These are phyloP conservation scores for Blastobotrys buckinghamii DNA, from an alignment of 1,139 yeast genomes.

Conservation along the genomic window DNA sequence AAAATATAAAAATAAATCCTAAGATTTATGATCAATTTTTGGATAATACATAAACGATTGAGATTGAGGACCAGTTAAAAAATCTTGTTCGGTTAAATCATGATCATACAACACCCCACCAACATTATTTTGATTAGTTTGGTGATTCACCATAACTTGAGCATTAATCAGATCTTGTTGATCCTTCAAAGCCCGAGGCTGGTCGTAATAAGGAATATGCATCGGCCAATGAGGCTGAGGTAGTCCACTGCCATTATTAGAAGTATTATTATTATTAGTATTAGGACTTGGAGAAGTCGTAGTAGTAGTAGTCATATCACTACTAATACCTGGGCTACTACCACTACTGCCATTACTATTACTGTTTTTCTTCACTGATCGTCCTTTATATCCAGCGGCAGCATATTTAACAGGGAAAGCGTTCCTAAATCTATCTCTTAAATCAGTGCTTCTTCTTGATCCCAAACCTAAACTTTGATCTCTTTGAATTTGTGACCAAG, in stretches of 20 bases:
- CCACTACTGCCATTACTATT: neutral
- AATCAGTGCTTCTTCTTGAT: conserved; percentile 39
- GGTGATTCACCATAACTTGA: too few species aligned
- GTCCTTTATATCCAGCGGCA: conserved; percentile 41
- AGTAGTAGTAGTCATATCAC: too few species aligned
- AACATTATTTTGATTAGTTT: too few species aligned
- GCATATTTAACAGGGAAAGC: conserved; percentile 41
- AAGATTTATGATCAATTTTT: neutral
- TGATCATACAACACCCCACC: neutral
- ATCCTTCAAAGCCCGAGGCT: too few species aligned
- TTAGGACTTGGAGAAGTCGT: too few species aligned
- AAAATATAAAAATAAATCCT: too few species aligned
- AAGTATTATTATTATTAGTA: too few species aligned
- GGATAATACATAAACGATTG: neutral
- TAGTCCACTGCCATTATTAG: too few species aligned
- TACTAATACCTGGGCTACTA: neutral
- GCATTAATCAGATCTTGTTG: too few species aligned
- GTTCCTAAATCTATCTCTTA: conserved; percentile 41
- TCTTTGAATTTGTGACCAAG: conserved; percentile 76
- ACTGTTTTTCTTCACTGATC: conserved; percentile 16
- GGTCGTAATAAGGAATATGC: too few species aligned
- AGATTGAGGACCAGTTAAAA: neutral
- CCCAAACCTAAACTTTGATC: conserved; percentile 35
- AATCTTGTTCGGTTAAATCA: neutral
- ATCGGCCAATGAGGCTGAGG: too few species aligned